Base-by-base conservation (phyloP, 257 asterid genomes). In the Scutellaria barbata region DNA sequence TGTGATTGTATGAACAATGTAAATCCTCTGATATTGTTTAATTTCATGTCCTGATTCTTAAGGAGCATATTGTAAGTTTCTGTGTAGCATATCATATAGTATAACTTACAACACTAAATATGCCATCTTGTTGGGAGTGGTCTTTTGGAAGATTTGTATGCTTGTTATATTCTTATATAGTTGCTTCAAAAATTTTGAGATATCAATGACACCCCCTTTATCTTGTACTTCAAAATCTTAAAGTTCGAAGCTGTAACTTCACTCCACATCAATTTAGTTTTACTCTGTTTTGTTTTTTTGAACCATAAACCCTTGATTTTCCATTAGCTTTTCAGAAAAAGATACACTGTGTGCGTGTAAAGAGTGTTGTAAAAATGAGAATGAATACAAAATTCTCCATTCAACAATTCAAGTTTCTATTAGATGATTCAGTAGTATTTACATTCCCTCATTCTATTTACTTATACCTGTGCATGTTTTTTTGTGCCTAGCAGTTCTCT, bases 61-160 rank as follows among this genome's bases (percentile, higher is more conserved):
- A 42, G 64, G 58, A 60, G 35, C 65, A 51, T 53, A 25, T 47
- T 12, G 33, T 16, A 16, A 6, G 6, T 47, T 20, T 4, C 50
- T 14, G 10, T 51, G 18, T 51, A 10, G 61, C 35, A 6, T 20
- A n/a, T 10, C 25, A 58, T 14, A 51, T 17, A 3, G 12, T 18
- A 12, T 11, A 60, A 7, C 7, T 13, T 55, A 55, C 14, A 54
- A 1, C 8, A 2, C 50, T 51, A 16, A 8, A 3, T 30, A 63
- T 14, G 18, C 9, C 56, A 42, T 73, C 48, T 63, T 63, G 56
- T 63, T 69, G 37, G 30, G 55, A 33, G 16, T 42, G 47, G 59
- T 71, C n/a, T 37, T 35, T 61, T 59, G 14, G 41, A 14, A 35
- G 56, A 35, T 58, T 37, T 62, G 16, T 61, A 8, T 48, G 69